Evolutionary conservation across 305 asterid genomes (phyloP).

Genomic region (Euphrasia arctica): DNA sequence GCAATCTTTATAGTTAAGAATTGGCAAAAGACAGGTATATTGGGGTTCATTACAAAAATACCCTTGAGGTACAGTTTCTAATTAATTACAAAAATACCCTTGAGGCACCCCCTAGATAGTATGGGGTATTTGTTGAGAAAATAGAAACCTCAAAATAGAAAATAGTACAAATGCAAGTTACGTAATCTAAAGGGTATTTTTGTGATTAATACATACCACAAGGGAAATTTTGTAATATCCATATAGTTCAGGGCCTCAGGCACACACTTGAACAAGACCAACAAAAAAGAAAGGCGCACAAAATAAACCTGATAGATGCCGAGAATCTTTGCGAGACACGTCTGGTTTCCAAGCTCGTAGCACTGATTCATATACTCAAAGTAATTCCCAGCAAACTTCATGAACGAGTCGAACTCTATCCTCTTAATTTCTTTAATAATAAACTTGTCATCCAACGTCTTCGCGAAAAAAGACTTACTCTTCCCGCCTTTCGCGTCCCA

Average conservation of each 20-base stretch:
- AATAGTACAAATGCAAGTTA: background rate
- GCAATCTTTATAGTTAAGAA: conserved; percentile 8
- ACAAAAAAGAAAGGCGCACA: background rate
- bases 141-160: background rate
- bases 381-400: conserved; percentile 74
- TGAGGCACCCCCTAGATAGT: background rate
- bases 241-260: background rate
- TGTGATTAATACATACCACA: background rate
- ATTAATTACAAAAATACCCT: too few relatives aligned
- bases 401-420: conserved; percentile 81
- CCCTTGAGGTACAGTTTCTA: background rate
- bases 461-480: conserved; percentile 92
- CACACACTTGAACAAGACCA: background rate
- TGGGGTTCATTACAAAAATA: background rate
- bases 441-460: conserved; percentile 87
- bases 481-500: conserved; percentile 99
- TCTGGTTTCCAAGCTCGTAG: conserved; percentile 73
- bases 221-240: background rate
- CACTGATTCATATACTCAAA: conserved; percentile 87
- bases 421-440: conserved; percentile 86
- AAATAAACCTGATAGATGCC: conserved; percentile 88
- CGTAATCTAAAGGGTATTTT: background rate
- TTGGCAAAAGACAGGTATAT: background rate
- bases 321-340: conserved; percentile 94
- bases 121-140: background rate